Percentiles rank a stretch among this genome's conserved stretches.
Evolutionary conservation across 129 eudicot genomes (phyloP).

Genomic region (Oenanthe sinensis): DNA sequence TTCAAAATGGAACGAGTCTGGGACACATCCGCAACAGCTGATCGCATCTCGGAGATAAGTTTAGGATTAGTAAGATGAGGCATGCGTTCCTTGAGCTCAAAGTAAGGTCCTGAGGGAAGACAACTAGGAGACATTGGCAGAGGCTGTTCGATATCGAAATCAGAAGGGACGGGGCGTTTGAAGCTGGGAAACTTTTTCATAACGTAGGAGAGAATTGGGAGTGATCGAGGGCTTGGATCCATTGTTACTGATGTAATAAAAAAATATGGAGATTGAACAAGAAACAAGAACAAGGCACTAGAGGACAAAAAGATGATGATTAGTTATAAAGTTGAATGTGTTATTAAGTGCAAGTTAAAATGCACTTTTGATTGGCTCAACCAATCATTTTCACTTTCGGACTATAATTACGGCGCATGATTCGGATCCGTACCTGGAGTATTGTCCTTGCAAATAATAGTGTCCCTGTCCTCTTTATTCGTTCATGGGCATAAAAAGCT

Average conservation of each 20-base stretch:
- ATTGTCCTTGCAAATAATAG: not conserved
- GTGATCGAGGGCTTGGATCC: slow-evolving; percentile 74
- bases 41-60: slow-evolving; percentile 52
- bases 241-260: slow-evolving; percentile 10
- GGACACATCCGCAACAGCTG: slow-evolving; percentile 55
- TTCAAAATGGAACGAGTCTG: slow-evolving; percentile 63
- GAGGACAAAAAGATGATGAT: not conserved
- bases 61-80: slow-evolving; percentile 57
- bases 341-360: not conserved
- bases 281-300: not conserved
- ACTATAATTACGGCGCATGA: not conserved
- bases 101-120: slow-evolving; percentile 31
- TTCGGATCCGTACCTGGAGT: not conserved
- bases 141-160: slow-evolving; percentile 53
- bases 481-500: not conserved
- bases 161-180: slow-evolving; percentile 23
- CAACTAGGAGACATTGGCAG: slow-evolving; percentile 3
- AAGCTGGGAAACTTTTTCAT: slow-evolving; percentile 52
- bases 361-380: not conserved
- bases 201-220: slow-evolving; percentile 76
- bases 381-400: not conserved
- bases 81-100: slow-evolving; percentile 24
- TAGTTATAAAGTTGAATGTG: not conserved
- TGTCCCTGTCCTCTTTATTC: not conserved
- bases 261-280: not conserved